A percentile compares a stretch with the other conserved stretches of the same genome.
Conservation (phyloP, 108 stramenopile species). For the Nitzschia sp. region DNA sequence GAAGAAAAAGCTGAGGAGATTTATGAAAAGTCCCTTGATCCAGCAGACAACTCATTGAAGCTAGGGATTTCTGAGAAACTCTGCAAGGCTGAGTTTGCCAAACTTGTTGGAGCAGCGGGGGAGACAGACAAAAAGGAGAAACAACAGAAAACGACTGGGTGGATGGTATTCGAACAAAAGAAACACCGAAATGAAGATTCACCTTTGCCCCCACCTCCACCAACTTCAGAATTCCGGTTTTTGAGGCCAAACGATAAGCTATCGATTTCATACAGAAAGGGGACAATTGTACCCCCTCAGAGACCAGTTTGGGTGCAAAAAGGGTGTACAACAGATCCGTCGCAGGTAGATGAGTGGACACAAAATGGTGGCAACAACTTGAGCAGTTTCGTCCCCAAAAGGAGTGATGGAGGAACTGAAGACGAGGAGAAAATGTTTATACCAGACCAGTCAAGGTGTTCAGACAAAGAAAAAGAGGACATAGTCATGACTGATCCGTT, state of each 20-base stretch:
- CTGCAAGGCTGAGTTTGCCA: conserved; percentile 37
- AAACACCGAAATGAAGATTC: conserved; percentile 35
- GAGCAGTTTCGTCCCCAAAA: too few relatives aligned
- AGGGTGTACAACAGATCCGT: too few relatives aligned
- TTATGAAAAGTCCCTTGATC: conserved; percentile 60
- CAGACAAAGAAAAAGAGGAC: neutral
- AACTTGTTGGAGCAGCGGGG: neutral
- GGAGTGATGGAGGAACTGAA: too few relatives aligned
- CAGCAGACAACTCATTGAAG: conserved; percentile 59
- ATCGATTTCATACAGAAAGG: too few relatives aligned
- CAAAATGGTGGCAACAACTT: too few relatives aligned
- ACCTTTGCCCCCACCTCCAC: conserved; percentile 67
- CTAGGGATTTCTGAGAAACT: conserved; percentile 48
- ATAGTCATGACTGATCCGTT: neutral
- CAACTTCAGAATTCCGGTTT: conserved; percentile 5
- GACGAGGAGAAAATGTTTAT: neutral
- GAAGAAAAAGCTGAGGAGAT: conserved; percentile 59
- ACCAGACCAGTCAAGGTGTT: neutral
- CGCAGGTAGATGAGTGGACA: too few relatives aligned
- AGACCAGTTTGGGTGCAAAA: too few relatives aligned
- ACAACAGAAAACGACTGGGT: conserved; percentile 17
- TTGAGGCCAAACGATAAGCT: too few relatives aligned
- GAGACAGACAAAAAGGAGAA: neutral
- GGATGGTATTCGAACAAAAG: conserved; percentile 60
- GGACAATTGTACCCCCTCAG: too few relatives aligned